Evolutionary conservation across 1,284 basidiomycete genomes (phyloP).

Genomic region (Waitea zeae): DNA sequence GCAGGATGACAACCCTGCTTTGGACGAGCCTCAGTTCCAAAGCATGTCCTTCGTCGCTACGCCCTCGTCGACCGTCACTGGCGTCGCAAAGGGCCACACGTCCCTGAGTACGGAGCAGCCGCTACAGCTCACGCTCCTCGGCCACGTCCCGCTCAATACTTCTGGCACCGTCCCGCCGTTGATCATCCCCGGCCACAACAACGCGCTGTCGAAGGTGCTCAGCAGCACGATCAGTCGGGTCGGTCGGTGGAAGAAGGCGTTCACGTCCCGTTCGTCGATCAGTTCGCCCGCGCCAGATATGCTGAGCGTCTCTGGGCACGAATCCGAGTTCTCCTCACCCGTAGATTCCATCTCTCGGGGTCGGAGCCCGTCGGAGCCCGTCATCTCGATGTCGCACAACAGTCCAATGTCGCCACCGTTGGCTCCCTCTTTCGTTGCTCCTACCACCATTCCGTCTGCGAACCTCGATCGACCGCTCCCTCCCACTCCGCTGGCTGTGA

Average conservation of each 20-base stretch:
- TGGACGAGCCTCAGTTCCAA: constrained; percentile 9
- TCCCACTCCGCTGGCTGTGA: too few relatives aligned
- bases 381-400: too few relatives aligned
- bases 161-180: constrained; percentile 2
- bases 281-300: constrained; percentile 23
- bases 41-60: not conserved
- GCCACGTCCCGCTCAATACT: not conserved
- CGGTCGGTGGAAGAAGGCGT: constrained; percentile 65
- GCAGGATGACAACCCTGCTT: constrained; percentile 18
- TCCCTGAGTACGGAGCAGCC: not conserved
- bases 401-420: too few relatives aligned
- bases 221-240: constrained; percentile 69
- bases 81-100: not conserved
- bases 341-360: too few relatives aligned
- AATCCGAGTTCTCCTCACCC: too few relatives aligned
- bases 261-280: constrained; percentile 33
- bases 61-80: not conserved
- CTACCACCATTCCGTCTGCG: too few relatives aligned
- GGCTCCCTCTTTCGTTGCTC: too few relatives aligned
- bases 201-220: constrained; percentile 53
- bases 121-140: constrained; percentile 1
- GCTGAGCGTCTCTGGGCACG: too few relatives aligned
- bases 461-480: too few relatives aligned
- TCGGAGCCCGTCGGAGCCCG: too few relatives aligned
- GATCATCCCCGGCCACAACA: constrained; percentile 25